Evolutionary conservation across 768 basidiomycete species (phyloP), one percentile per base, ranked within the genome.

Genomic region (Naganishia antarctica): DNA sequence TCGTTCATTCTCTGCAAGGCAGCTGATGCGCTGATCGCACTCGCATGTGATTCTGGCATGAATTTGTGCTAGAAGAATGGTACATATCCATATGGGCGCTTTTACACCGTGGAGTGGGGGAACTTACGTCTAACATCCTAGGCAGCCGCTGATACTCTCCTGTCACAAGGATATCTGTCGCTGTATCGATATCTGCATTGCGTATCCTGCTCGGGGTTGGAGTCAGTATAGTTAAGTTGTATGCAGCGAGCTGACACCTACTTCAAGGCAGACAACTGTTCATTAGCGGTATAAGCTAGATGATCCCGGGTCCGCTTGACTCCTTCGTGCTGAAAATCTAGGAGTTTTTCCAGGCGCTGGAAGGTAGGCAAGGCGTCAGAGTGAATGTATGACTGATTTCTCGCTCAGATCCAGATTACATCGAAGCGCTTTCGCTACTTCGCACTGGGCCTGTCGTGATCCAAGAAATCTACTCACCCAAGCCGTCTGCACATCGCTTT

Each of bases 121-220:
- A 40, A 44, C 62, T 32, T 43, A 51, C 62, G 21, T 63, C 50
- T 41, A 63, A 26, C 40, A 44, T 43, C 29, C 16, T 40, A 12
- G 62, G 62, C 26, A 46, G 23, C 25, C 49, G 40, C 41, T 46
- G 44, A 28, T 45, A 53, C 16, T 63, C 50, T 43, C 62, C 62
- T 2, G 44, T 53, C 16, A 57, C 53, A 23, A 57, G 53, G 15
- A 57, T 34, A 41, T 57, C 53, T 26, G 37, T 41, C 7, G 53
- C 53, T 13, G 53, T 57, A 23, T 57, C 53, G 23, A 57, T 23
- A 57, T 57, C 53, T 37, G 53, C 53, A 21, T 57, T 57, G 1
- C 53, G 53, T 25, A 41, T 40, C 34, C 53, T 57, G n/a, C n/a
- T n/a, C n/a, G n/a, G n/a, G n/a, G n/a, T n/a, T n/a, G n/a, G n/a